Conservation (phyloP, 2,329 filamentous ascomycete species). For the Claviceps capensis region DNA sequence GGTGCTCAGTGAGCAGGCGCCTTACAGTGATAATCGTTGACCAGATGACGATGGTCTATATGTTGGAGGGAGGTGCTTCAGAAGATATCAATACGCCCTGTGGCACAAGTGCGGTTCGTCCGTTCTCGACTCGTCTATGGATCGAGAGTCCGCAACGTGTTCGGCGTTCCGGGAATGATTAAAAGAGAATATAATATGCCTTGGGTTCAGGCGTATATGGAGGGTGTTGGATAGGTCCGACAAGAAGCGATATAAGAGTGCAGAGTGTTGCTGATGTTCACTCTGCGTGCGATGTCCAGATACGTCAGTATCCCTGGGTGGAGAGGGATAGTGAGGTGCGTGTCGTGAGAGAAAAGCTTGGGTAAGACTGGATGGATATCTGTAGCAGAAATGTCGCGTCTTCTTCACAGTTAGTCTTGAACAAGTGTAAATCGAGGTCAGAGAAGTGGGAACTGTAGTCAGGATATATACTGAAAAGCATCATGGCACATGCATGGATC, state of each 20-base stretch:
- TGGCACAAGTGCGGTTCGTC: not conserved
- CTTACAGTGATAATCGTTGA: not conserved
- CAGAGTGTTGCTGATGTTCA: no score
- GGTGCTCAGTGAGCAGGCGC: not conserved
- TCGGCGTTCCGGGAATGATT: not conserved
- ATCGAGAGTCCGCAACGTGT: not conserved
- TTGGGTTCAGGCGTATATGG: not conserved
- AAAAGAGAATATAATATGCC: not conserved
- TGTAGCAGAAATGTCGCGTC: no score
- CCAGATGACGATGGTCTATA: not conserved
- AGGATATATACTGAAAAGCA: slow-evolving; percentile 12
- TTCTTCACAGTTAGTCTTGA: not conserved
- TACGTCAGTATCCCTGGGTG: no score
- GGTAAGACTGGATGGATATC: no score
- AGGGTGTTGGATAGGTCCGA: not conserved
- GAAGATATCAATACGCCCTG: not conserved
- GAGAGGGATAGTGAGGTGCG: no score
- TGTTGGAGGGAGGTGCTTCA: not conserved
- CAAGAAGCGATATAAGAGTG: not conserved
- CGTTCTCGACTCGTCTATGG: slow-evolving; percentile 1
- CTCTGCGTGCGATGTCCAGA: no score
- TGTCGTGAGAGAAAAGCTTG: no score
- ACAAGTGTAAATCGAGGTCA: not conserved
- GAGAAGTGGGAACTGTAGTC: slow-evolving; percentile 3
- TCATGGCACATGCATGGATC: slow-evolving; percentile 13